Conservation (phyloP, 768 basidiomycete genomes). For the Russula abietina region DNA sequence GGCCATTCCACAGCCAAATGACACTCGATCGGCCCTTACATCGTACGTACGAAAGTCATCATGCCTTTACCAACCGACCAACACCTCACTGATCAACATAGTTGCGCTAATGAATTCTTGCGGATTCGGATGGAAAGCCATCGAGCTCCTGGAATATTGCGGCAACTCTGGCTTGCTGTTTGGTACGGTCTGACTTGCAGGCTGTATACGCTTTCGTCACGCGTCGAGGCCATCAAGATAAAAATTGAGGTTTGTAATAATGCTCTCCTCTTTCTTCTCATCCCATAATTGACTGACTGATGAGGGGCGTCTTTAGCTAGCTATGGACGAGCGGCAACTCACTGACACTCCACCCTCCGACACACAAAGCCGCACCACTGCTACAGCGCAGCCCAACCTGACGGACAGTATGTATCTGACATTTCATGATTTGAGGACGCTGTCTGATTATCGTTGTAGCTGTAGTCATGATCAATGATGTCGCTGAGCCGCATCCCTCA, state of each 20-base stretch:
- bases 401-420: too few species aligned
- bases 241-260: not conserved
- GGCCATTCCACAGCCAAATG: not conserved
- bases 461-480: too few species aligned
- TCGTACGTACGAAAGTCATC: not conserved
- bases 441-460: too few species aligned
- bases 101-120: not conserved
- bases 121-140: conserved; percentile 6
- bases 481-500: too few species aligned
- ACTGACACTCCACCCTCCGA: not conserved
- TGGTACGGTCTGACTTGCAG: conserved; percentile 3
- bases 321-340: not conserved
- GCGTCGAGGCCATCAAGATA: not conserved
- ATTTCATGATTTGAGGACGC: too few species aligned
- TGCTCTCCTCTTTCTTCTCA: not conserved
- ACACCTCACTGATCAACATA: too few species aligned
- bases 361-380: too few species aligned
- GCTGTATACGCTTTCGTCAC: not conserved
- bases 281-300: not conserved
- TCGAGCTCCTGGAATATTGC: not conserved
- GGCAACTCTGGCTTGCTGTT: not conserved
- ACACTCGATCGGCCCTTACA: not conserved
- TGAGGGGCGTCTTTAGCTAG: not conserved
- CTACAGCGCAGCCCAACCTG: too few species aligned
- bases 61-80: too few species aligned